phyloP scores from a whole-genome alignment of 805 yeast species.

The Ogataea wickerhamii region DNA sequence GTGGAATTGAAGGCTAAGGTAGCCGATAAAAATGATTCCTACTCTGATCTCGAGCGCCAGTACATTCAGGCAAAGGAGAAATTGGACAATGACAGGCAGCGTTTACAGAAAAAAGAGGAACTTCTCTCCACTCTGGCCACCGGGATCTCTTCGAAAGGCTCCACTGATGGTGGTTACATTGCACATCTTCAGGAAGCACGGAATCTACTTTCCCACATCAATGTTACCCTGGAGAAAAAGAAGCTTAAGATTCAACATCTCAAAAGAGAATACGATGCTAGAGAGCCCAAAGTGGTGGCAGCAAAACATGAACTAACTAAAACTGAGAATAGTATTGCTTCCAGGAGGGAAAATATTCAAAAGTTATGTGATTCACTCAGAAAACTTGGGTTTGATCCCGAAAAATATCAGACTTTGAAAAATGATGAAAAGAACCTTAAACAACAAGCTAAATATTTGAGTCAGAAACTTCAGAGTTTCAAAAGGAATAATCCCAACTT shows the following conservation, averaged over 20 bases:
- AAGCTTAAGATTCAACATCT: constrained; percentile 58
- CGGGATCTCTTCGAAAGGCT: constrained; percentile 84
- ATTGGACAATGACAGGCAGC: constrained; percentile 44
- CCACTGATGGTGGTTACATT: constrained; percentile 70
- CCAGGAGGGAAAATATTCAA: constrained; percentile 37
- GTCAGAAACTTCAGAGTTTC: constrained; percentile 49
- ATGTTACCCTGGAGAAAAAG: constrained; percentile 55
- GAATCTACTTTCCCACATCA: constrained; percentile 48
- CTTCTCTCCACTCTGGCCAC: constrained; percentile 77
- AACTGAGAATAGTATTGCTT: constrained; percentile 41
- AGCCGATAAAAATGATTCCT: constrained; percentile 32
- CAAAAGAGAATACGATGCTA: constrained; percentile 43
- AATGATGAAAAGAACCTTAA: constrained; percentile 41
- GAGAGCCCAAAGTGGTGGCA: constrained; percentile 44
- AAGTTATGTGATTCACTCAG: constrained; percentile 41
- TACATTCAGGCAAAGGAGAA: constrained; percentile 41
- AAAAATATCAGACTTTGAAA: constrained; percentile 41
- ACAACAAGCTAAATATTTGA: constrained; percentile 41
- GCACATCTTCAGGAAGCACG: constrained; percentile 67
- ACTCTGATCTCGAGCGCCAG: constrained; percentile 41
- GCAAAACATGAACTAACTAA: constrained; percentile 50
- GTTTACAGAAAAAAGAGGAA: constrained; percentile 64
- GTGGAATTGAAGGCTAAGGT: constrained; percentile 17
- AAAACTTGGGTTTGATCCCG: constrained; percentile 56
- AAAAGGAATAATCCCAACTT: constrained; percentile 65